Conservation (phyloP, 345 rosid species). For the Eutrema yunnanense region DNA sequence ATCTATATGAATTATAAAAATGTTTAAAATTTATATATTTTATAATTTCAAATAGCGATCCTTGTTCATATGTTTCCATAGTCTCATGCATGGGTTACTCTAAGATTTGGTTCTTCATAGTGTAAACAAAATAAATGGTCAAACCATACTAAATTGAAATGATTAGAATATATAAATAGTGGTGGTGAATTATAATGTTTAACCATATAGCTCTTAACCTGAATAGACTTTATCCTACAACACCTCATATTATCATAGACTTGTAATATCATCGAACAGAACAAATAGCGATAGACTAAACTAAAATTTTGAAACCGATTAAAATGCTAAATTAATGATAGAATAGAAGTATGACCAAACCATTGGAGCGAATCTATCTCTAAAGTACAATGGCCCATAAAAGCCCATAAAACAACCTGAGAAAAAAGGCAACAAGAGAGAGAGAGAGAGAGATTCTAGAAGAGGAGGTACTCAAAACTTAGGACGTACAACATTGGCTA, state of each 20-base stretch:
- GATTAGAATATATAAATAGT: not conserved
- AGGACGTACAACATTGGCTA: slow-evolving; percentile 28
- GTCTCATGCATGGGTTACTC: not conserved
- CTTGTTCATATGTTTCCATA: not conserved
- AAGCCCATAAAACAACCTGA: not conserved
- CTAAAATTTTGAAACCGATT: no score
- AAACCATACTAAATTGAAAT: not conserved
- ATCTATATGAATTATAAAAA: no score
- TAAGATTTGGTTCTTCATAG: not conserved
- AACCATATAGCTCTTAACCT: not conserved
- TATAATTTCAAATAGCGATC: no score
- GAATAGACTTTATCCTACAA: not conserved
- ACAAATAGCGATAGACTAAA: slow-evolving; percentile 6
- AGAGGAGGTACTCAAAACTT: slow-evolving; percentile 28
- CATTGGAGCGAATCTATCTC: no score
- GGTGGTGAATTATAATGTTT: not conserved
- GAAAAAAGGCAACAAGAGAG: not conserved
- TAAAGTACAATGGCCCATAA: not conserved
- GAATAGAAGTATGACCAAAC: no score
- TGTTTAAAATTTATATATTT: no score
- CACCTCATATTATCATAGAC: not conserved
- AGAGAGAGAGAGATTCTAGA: slow-evolving; percentile 23
- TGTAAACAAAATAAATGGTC: not conserved
- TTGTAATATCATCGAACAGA: not conserved
- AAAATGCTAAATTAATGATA: no score